phyloP scores from a whole-genome alignment of 139 green algal genomes.

The Micractinium sp. region DNA sequence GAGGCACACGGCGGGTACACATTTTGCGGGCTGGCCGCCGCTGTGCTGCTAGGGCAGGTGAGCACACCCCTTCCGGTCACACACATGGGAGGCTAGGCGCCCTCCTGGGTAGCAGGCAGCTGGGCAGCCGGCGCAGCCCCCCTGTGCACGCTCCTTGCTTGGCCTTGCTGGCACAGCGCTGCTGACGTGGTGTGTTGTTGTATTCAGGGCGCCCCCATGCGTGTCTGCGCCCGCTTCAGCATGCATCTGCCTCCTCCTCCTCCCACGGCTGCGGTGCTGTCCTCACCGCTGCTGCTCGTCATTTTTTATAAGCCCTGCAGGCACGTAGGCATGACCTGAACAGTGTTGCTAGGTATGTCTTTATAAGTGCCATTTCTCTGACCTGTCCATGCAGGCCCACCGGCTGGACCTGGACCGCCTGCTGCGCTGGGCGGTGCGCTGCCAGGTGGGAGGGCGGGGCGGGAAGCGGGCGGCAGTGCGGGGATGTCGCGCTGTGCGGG shows the following conservation, averaged over 20 bases:
- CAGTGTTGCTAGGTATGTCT: no score
- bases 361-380: background rate
- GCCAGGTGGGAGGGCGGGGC: constrained; percentile 50
- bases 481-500: no score
- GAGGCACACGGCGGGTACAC: constrained; percentile 99
- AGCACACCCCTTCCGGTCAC: no score
- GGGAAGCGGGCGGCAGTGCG: background rate
- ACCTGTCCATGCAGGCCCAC: background rate
- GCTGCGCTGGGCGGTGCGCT: constrained; percentile 72
- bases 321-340: no score
- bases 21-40: constrained; percentile 91
- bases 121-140: no score
- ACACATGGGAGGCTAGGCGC: background rate
- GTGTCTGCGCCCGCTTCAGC: background rate
- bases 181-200: no score
- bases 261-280: background rate
- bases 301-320: no score
- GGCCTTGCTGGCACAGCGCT: no score
- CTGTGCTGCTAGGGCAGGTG: constrained; percentile 66
- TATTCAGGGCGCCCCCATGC: no score
- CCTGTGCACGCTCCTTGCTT: no score
- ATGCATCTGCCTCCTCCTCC: background rate
- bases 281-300: no score
- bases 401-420: constrained; percentile 75
- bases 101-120: no score